These are phyloP conservation scores for Babesia divergens DNA, from an alignment of 169 alveolate genomes.

Conservation along the genomic window DNA sequence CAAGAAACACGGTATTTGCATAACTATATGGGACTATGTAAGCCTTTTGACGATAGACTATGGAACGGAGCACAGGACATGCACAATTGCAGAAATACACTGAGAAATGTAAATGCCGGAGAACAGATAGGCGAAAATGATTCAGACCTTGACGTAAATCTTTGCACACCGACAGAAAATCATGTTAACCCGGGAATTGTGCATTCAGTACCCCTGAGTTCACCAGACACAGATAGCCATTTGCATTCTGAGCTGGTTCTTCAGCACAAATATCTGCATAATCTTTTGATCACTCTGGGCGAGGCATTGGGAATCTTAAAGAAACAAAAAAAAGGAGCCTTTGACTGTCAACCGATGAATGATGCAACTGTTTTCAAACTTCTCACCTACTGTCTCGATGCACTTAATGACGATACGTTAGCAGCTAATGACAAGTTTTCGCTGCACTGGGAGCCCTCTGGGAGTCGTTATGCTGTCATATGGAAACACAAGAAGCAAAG, in stretches of 20 bases:
- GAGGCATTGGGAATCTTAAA: background rate
- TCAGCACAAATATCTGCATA: background rate
- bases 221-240: too few relatives aligned
- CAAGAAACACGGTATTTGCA: background rate
- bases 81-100: too few relatives aligned
- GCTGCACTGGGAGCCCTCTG: too few relatives aligned
- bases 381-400: slow-evolving; percentile 1
- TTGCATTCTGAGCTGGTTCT: too few relatives aligned
- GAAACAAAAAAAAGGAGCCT: background rate
- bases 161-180: too few relatives aligned
- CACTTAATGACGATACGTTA: background rate
- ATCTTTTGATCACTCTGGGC: background rate
- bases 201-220: too few relatives aligned
- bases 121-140: too few relatives aligned
- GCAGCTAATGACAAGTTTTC: too few relatives aligned
- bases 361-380: background rate
- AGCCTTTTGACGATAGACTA: background rate
- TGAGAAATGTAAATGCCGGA: too few relatives aligned
- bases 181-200: too few relatives aligned
- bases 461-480: background rate
- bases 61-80: too few relatives aligned
- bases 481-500: background rate
- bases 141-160: too few relatives aligned
- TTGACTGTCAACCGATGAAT: background rate
- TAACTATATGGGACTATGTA: background rate